These are phyloP conservation scores for Stemphylium lycopersici DNA, from an alignment of 2,329 filamentous ascomycete genomes.

Conservation along the genomic window DNA sequence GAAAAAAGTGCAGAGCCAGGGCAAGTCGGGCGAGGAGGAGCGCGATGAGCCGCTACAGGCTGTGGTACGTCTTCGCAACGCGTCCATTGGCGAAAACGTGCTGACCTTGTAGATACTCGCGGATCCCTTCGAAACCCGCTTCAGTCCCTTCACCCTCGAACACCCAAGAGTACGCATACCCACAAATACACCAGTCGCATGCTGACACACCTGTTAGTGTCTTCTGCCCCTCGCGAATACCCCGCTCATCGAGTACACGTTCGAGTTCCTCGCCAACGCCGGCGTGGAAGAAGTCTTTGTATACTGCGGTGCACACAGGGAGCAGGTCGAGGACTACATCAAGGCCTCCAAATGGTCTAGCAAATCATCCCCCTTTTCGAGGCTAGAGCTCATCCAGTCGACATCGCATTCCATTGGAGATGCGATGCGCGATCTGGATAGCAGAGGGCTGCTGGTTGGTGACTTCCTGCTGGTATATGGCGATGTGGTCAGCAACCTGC, in stretches of 20 bases:
- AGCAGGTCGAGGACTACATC: conserved; percentile 87
- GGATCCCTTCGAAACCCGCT: conserved; percentile 93
- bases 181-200: background rate
- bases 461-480: conserved; percentile 95
- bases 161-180: conserved; percentile 74
- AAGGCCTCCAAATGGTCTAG: conserved; percentile 75
- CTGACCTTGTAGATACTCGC: conserved; percentile 72
- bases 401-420: conserved; percentile 89
- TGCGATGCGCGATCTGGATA: conserved; percentile 91
- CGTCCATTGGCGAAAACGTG: conserved; percentile 4
- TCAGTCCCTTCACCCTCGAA: conserved; percentile 86
- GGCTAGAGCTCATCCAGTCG: conserved; percentile 83
- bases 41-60: conserved; percentile 68
- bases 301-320: conserved; percentile 86
- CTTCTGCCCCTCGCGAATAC: conserved; percentile 91
- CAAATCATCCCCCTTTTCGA: conserved; percentile 78
- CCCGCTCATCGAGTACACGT: conserved; percentile 94
- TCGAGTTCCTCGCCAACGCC: conserved; percentile 94
- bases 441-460: conserved; percentile 79
- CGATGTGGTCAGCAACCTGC: conserved; percentile 87
- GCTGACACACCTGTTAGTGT: conserved; percentile 65
- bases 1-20: conserved; percentile 51
- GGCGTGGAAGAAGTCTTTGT: conserved; percentile 94
- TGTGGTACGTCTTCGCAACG: conserved; percentile 55
- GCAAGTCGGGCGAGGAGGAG: conserved; percentile 59